Base-by-base conservation (phyloP, 2,329 filamentous ascomycete genomes). In the Monilinia vaccinii-corymbosi region DNA sequence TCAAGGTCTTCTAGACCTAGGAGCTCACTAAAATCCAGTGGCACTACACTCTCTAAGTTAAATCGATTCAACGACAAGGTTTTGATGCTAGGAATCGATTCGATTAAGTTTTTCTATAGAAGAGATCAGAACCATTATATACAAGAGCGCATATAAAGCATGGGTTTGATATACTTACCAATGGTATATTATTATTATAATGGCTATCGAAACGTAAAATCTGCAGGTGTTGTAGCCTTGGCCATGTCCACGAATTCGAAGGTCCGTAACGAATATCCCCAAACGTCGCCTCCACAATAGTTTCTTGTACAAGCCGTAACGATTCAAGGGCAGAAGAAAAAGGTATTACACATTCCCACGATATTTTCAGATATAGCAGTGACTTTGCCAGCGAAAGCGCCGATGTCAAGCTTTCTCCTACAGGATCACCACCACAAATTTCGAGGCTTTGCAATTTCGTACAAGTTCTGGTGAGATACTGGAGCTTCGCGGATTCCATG, bases 401-500 rank as follows among this genome's bases (percentile, higher is more conserved):
- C 23, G 61, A 52, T 6, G 56, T 60, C 28, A 72, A 61, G 8
- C 68, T 63, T 18, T 67, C 63, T 9, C 69, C 70, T 62, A 71
- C 64, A 28, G 61, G 13, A 1, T 64, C 62, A 25, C 23, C 59
- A 5, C 66, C 67, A 42, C 38, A 11, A 11, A 72, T 61, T 32
- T 68, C 65, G 10, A 72, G 58, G 14, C 65, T 52, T 52, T 51
- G 57, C 13, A 72, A 65, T 9, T 63, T 61, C 45, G 65, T 67
- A 58, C 71, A 71, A 13, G 60, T 64, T 50, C 61, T 65, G 5
- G 62, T 66, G 11, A 72, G 50, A 34, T 65, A 68, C 11, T 34
- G 47, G 56, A 70, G 55, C 51, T 65, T 68, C 10, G 56, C n/a
- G 10, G 34, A n/a, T 46, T 69, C 66, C 13, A 70, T 56, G 5